Conservation (phyloP, 495 filamentous ascomycete genomes). For the Penicillium simplicissimum region DNA sequence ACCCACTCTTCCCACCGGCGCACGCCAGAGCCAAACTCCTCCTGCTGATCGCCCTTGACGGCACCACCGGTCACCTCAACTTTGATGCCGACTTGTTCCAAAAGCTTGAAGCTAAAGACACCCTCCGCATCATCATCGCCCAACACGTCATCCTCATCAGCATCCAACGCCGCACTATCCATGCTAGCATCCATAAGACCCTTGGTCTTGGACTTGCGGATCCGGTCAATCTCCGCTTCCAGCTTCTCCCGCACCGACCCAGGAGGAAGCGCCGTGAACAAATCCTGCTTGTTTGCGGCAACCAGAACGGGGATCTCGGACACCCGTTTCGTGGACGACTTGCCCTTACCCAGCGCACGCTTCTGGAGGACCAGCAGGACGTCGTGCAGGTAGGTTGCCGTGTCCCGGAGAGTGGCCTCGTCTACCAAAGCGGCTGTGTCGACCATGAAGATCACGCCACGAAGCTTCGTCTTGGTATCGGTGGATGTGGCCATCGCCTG, state of each 20-base stretch:
- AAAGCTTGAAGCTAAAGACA: slow-evolving; percentile 73
- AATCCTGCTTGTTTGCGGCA: slow-evolving; percentile 91
- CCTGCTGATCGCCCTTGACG: slow-evolving; percentile 63
- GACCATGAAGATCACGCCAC: slow-evolving; percentile 82
- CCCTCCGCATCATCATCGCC: slow-evolving; percentile 72
- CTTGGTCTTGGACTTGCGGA: slow-evolving; percentile 74
- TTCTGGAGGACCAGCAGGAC: slow-evolving; percentile 79
- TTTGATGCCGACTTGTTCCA: slow-evolving; percentile 74
- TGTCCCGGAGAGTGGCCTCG: slow-evolving; percentile 54
- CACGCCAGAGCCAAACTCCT: slow-evolving; percentile 57
- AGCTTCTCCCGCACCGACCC: slow-evolving; percentile 71
- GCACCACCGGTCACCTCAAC: slow-evolving; percentile 80
- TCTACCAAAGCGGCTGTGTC: slow-evolving; percentile 77
- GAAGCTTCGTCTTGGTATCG: slow-evolving; percentile 55
- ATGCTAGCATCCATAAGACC: slow-evolving; percentile 69
- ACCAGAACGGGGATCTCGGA: slow-evolving; percentile 72
- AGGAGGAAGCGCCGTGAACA: slow-evolving; percentile 90
- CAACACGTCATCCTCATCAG: slow-evolving; percentile 73
- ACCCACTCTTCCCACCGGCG: slow-evolving; percentile 92
- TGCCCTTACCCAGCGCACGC: slow-evolving; percentile 55
- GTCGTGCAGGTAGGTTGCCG: slow-evolving; percentile 83
- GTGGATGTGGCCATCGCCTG: slow-evolving; percentile 45
- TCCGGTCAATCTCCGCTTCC: slow-evolving; percentile 78
- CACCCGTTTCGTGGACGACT: slow-evolving; percentile 55
- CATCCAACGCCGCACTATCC: slow-evolving; percentile 61